Base-by-base conservation (phyloP, 2,329 filamentous ascomycete genomes). In the Aspergillus tamarii region DNA sequence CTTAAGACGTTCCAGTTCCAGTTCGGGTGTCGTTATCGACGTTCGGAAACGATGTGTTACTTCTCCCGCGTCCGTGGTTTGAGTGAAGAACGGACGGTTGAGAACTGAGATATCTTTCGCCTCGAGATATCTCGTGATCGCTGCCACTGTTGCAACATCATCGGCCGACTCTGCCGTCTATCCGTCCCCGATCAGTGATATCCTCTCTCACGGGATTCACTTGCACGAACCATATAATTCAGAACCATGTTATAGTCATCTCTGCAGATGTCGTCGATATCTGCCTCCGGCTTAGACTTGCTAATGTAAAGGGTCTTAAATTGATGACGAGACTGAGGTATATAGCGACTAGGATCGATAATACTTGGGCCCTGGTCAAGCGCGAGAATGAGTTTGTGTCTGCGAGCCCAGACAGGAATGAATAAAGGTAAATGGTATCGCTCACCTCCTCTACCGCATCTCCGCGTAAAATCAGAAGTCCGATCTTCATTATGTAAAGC, bases 231-330 rank as follows among this genome's bases (percentile, higher is more conserved):
- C 62, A 64, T 60, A 28, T 60, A 61, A 26, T 60, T 64, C 39
- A 64, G 28, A 23, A 48, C 61, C 32, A 61, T 41, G 28, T 61
- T 58, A 52, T 45, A 64, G 11, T 39, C 53, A 39, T 64, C 52
- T 19, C 58, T 57, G 62, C 57, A 61, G 21, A 64, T 61, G 26
- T 52, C 50, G 26, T 64, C 62, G 52, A 64, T 64, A 10, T 64
- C 58, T 7, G 45, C 58, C n/a, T 57, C 48, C 11, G 53, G 58
- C 23, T 52, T 57, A 11, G 19, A 23, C 34, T 64, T 61, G 46
- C n/a, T 56, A 14, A 64, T 32, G 45, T 57, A 61, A 34, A 43
- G 30, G 10, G 53, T 60, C 4, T 43, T 21, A 21, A 64, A 64
- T 23, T 61, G n/a, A 39, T 64, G 62, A 11, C 28, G 58, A 3